phyloP scores from a whole-genome alignment of 495 filamentous ascomycete species.

The Umbilicaria muhlenbergii region DNA sequence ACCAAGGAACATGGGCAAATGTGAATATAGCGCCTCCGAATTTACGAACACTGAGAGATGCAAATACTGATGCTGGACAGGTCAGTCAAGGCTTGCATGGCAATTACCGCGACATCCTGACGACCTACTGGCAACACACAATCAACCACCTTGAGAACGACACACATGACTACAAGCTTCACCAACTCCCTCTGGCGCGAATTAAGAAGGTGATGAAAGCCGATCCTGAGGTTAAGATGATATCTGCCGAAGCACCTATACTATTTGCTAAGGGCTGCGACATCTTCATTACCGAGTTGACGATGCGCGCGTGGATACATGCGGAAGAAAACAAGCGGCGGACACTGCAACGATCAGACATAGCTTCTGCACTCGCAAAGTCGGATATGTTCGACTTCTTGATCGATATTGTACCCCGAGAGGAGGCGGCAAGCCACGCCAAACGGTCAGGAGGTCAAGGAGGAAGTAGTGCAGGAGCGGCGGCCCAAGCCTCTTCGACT shows the following conservation, averaged over 20 bases:
- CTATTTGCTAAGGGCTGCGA: conserved; percentile 98
- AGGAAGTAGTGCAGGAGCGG: conserved; percentile 30
- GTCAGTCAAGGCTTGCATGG: conserved; percentile 91
- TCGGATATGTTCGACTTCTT: conserved; percentile 99
- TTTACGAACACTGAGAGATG: conserved; percentile 1
- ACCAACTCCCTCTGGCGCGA: conserved; percentile 84
- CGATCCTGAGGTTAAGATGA: conserved; percentile 99
- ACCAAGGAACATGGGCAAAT: conserved; percentile 91
- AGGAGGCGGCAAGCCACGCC: conserved; percentile 73
- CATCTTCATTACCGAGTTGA: conserved; percentile 97
- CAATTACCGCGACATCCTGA: conserved; percentile 88
- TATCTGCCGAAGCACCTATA: conserved; percentile 94
- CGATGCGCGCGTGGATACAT: conserved; percentile 99
- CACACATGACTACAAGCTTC: conserved; percentile 94
- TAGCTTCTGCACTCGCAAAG: conserved; percentile 86
- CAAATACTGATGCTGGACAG: conserved; percentile 26
- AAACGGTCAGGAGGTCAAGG: conserved; percentile 53
- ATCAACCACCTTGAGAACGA: conserved; percentile 90
- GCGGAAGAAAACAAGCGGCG: conserved; percentile 97
- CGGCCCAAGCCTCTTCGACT: conserved; percentile 29
- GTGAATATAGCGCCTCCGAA: conserved; percentile 29
- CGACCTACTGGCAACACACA: conserved; percentile 96
- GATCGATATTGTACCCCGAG: conserved; percentile 94
- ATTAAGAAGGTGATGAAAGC: conserved; percentile 99
- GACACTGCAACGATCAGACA: conserved; percentile 89